Conservation (phyloP, 2,329 filamentous ascomycete species). For the Calonectria pseudoturangicola region DNA sequence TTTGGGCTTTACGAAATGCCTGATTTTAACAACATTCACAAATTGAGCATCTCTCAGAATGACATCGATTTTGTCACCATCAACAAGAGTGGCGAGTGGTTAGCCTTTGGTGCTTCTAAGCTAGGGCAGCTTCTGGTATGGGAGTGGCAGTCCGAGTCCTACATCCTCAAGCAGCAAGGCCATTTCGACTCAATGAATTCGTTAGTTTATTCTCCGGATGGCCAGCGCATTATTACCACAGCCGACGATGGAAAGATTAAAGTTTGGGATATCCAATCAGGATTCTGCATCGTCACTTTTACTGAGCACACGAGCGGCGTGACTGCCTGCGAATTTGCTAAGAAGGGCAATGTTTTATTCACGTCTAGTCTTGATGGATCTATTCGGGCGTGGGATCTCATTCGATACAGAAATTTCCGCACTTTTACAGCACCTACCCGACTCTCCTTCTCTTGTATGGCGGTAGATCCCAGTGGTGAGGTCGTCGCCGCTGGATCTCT, state of each 20-base stretch:
- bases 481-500: conserved; percentile 96
- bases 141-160: conserved; percentile 99
- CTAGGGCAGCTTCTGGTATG: conserved; percentile 97
- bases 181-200: conserved; percentile 98
- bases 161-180: conserved; percentile 98
- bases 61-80: conserved; percentile 96
- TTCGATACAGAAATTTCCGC: conserved; percentile 96
- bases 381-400: conserved; percentile 95
- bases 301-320: conserved; percentile 97
- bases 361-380: conserved; percentile 97
- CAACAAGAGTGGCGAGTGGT: conserved; percentile 96
- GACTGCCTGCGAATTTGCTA: conserved; percentile 95
- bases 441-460: conserved; percentile 93
- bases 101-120: conserved; percentile 96
- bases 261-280: conserved; percentile 96
- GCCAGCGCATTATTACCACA: conserved; percentile 92
- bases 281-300: conserved; percentile 98
- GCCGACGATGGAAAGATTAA: conserved; percentile 99
- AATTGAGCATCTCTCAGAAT: conserved; percentile 93
- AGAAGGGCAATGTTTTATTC: conserved; percentile 95
- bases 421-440: conserved; percentile 96
- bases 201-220: conserved; percentile 93
- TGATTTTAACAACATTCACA: conserved; percentile 96
- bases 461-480: conserved; percentile 97
- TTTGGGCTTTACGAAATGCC: conserved; percentile 98